These are phyloP conservation scores for Yarrowia sp. DNA, from an alignment of 805 yeast species.

Conservation along the genomic window DNA sequence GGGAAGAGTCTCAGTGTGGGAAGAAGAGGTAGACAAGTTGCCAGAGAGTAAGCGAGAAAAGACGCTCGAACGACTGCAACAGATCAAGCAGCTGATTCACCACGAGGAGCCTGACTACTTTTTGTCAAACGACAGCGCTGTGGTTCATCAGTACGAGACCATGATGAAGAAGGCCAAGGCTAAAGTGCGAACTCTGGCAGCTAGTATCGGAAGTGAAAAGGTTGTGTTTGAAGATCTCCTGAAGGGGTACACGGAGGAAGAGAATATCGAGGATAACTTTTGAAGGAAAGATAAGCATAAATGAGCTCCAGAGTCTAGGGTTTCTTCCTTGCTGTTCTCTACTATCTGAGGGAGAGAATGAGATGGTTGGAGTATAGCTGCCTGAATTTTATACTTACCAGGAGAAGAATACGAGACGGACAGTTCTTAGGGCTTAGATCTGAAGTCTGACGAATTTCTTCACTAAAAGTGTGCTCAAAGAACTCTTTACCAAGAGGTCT, in stretches of 20 bases:
- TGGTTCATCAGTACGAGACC: constrained; percentile 63
- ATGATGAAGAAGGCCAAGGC: constrained; percentile 63
- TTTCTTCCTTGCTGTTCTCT: no score
- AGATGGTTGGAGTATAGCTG: no score
- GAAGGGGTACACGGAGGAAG: constrained; percentile 48
- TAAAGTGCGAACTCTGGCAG: constrained; percentile 62
- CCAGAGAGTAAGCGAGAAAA: constrained; percentile 28
- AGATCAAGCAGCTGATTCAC: constrained; percentile 41
- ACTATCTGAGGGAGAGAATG: no score
- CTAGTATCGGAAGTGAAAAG: constrained; percentile 47
- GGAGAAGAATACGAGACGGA: no score
- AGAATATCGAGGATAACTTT: constrained; percentile 49
- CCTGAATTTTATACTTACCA: no score
- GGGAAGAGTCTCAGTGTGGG: constrained; percentile 56
- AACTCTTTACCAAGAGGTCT: no score
- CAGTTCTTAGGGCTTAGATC: no score
- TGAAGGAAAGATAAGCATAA: neutral
- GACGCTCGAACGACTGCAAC: constrained; percentile 39
- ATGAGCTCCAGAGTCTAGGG: neutral
- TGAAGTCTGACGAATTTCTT: no score
- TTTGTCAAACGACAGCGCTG: constrained; percentile 59
- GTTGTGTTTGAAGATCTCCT: constrained; percentile 51
- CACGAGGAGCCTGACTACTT: constrained; percentile 50
- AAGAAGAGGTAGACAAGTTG: constrained; percentile 39
- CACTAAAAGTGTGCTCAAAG: no score